Evolutionary conservation across 2,329 filamentous ascomycete species (phyloP).

Genomic region (Mariannaea elegans): DNA sequence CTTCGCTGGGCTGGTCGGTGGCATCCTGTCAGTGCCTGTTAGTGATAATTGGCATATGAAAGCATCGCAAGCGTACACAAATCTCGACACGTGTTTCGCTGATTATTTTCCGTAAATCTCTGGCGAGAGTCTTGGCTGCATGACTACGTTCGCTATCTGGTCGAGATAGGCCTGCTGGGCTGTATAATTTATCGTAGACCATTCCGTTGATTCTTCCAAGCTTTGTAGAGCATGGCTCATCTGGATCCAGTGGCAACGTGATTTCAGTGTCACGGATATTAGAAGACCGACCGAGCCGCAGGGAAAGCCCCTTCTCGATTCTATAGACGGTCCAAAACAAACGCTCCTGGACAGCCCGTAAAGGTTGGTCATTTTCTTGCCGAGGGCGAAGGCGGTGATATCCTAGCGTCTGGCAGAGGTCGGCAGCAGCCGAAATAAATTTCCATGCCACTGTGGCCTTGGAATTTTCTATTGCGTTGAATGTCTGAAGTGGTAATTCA

Average conservation of each 20-base stretch:
- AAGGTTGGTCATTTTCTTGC: neutral
- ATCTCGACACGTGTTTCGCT: conserved; percentile 21
- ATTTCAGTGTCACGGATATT: conserved; percentile 46
- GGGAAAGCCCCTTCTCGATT: conserved; percentile 48
- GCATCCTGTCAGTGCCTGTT: conserved; percentile 15
- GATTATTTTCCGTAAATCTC: conserved; percentile 21
- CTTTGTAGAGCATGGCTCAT: conserved; percentile 29
- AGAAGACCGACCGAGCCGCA: conserved; percentile 47
- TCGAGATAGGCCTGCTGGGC: conserved; percentile 23
- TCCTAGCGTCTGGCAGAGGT: conserved; percentile 45
- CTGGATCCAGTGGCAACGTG: conserved; percentile 26
- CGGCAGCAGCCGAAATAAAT: conserved; percentile 47
- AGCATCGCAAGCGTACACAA: conserved; percentile 1
- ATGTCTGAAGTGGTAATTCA: no score
- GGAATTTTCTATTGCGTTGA: conserved; percentile 45
- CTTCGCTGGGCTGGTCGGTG: neutral
- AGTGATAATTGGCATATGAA: neutral
- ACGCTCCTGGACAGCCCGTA: neutral
- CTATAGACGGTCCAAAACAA: conserved; percentile 49
- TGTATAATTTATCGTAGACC: conserved; percentile 47
- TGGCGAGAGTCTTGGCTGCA: conserved; percentile 2
- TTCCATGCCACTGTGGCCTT: conserved; percentile 45
- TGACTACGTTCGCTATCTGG: neutral
- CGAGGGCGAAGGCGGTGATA: conserved; percentile 37
- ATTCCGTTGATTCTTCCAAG: conserved; percentile 42